A percentile compares a stretch with the other conserved stretches of the same genome.
Conservation (phyloP, 1,284 basidiomycete genomes). For the Trichosporon ovoides region DNA sequence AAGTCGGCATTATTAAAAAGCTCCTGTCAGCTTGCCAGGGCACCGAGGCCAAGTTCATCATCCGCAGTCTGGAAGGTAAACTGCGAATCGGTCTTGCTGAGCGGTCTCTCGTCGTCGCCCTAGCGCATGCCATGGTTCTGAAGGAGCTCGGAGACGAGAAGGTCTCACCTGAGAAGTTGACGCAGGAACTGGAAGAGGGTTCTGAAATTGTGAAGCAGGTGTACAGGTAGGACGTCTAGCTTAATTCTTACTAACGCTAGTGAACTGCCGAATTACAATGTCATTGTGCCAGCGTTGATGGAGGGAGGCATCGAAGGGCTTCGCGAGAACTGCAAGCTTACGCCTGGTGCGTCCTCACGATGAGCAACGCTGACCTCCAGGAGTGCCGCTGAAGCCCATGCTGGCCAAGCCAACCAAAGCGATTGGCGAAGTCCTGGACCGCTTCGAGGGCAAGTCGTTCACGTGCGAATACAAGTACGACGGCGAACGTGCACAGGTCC, state of each 20-base stretch:
- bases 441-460: constrained; percentile 92
- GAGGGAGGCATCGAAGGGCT: constrained; percentile 70
- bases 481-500: constrained; percentile 94
- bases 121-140: constrained; percentile 78
- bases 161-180: constrained; percentile 68
- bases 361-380: constrained; percentile 24
- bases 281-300: constrained; percentile 87
- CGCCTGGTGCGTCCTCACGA: constrained; percentile 58
- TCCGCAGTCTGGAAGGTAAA: constrained; percentile 93
- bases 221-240: constrained; percentile 62
- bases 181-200: constrained; percentile 71
- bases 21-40: constrained; percentile 87
- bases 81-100: constrained; percentile 96
- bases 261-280: constrained; percentile 89
- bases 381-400: constrained; percentile 96
- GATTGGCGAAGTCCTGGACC: constrained; percentile 95
- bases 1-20: constrained; percentile 92
- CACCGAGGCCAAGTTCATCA: constrained; percentile 83
- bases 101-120: constrained; percentile 78
- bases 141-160: constrained; percentile 73
- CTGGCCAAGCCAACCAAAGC: constrained; percentile 99
- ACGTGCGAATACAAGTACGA: constrained; percentile 99
- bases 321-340: constrained; percentile 75
- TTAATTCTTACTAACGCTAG: constrained; percentile 49
- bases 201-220: constrained; percentile 78